Percentiles rank a stretch among this genome's conserved stretches.
Evolutionary conservation across 1,284 basidiomycete species (phyloP).

Genomic region (Rhodotorula sp.): DNA sequence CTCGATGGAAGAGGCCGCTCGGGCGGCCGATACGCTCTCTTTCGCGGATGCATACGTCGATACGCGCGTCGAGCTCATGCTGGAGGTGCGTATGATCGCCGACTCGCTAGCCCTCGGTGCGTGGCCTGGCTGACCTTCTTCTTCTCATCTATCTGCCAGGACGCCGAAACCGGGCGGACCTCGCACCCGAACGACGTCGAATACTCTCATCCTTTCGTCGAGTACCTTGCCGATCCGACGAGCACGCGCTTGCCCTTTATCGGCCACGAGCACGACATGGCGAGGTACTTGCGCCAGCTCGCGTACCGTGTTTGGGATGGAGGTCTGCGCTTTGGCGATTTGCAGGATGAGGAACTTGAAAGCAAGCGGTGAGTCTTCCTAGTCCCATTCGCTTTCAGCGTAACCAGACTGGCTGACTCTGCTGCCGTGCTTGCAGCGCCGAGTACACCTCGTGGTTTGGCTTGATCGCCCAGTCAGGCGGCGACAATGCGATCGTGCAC

Average conservation of each 20-base stretch:
- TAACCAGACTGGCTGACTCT: not conserved
- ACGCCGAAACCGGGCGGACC: conserved; percentile 12
- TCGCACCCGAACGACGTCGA: conserved; percentile 3
- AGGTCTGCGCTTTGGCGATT: not conserved
- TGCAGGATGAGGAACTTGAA: conserved; percentile 14
- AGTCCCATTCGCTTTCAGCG: not conserved
- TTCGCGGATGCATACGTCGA: conserved; percentile 24
- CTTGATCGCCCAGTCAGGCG: conserved; percentile 4
- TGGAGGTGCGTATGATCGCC: conserved; percentile 36
- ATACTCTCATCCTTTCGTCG: not conserved
- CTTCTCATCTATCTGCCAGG: not conserved
- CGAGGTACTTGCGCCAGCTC: not conserved
- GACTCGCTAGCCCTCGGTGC: too few relatives aligned
- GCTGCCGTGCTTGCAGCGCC: conserved; percentile 5
- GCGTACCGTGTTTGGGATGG: not conserved
- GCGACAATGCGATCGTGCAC: conserved; percentile 9
- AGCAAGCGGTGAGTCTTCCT: conserved; percentile 4
- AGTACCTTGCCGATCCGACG: not conserved
- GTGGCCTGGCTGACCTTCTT: not conserved
- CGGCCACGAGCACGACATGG: conserved; percentile 22
- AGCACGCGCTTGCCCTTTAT: conserved; percentile 9
- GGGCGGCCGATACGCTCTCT: conserved; percentile 34
- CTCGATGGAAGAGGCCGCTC: not conserved
- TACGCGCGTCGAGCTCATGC: conserved; percentile 15
- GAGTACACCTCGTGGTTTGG: conserved; percentile 3